Evolutionary conservation across 176 grass and related monocot species (phyloP), one percentile per base, ranked within the genome.

Genomic region (Eremochloa ophiuroides): DNA sequence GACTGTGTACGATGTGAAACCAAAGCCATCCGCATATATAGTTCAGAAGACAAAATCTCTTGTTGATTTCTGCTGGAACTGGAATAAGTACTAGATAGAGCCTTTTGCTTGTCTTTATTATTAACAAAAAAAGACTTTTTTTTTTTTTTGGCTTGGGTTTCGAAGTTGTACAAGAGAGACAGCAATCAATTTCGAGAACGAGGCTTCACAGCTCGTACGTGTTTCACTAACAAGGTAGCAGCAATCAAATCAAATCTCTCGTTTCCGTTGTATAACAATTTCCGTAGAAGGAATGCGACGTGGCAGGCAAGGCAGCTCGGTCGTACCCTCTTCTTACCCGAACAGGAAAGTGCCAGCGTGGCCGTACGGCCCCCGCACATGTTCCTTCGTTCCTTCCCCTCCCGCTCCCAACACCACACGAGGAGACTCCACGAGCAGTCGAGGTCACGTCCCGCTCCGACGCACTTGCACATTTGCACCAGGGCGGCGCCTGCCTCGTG

Each of bases 301-400:
- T 48, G 46, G 46, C 46, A 48, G 5, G 16, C 46, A 48, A 48
- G 46, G 46, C n/a, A n/a, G n/a, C n/a, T n/a, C n/a, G n/a, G n/a
- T 38, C 6, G 37, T 67, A 2, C 11, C 77, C 78, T 70, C 72
- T 59, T 67, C 72, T 59, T 67, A 2, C 85, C 23, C 0, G 2
- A 70, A 71, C 60, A 20, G 79, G 85, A 82, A 87, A 87, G 41
- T 8, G 46, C 65, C 31, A 56, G 8, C 53, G 53, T 23, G 53
- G 20, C 53, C 53, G 8, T 23, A 18, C 39, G n/a, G n/a, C n/a
- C 8, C 40, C 1, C 62, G 33, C 79, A 76, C 85, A 55, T 66
- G 85, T 48, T 22, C 43, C 18, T 18, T 2, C 31, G 1, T 3
- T 10, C 17, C n/a, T n/a, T 3, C 35, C 37, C 26, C n/a, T n/a